Base-by-base conservation (phyloP, 1,139 yeast genomes). In the Geotrichum bryndzae region DNA sequence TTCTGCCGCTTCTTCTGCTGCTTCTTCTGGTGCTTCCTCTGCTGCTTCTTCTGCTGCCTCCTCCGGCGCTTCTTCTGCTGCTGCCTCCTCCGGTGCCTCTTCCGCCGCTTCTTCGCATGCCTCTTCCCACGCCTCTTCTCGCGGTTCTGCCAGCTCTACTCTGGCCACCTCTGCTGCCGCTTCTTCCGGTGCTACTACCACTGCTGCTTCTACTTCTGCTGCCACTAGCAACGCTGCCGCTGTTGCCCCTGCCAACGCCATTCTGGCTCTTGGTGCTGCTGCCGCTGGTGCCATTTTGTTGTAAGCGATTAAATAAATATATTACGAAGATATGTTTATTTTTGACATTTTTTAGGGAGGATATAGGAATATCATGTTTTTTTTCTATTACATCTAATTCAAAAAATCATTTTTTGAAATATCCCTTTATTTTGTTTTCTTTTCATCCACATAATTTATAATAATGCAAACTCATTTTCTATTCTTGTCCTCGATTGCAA, bases 221-320 rank as follows among this genome's bases (percentile, higher is more conserved):
- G 55, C 60, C 25, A 53, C 62, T n/a, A 51, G 41, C 45, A 29
- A 27, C 41, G 74, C 80, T 51, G 29, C 53, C 33, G 27, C 35
- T 35, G 22, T 25, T 25, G 54, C 27, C 31, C 29, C 56, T 53
- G 56, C 50, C 50, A 53, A 53, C 33, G 56, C 50, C 33, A 53
- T 50, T 23, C n/a, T 56, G 2, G 58, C 58, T 11, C 54, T 51
- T 15, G 58, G 56, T 50, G 56, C 53, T 29, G 57, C 61, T 38
- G 56, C 56, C 33, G 38, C 65, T 51, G 66, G 67, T 56, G 69
- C 67, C 53, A 51, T 66, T 53, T 53, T 58, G 57, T 45, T 56
- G 54, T 56, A 56, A 56, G 27, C 23, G 10, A 35, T 35, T 4
- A 15, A 35, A 15, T 35, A 35, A 35, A 35, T 15, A 3, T 35